Evolutionary conservation across 2,329 filamentous ascomycete species (phyloP), one percentile per base, ranked within the genome.

Genomic region (Trichoderma simmonsii): DNA sequence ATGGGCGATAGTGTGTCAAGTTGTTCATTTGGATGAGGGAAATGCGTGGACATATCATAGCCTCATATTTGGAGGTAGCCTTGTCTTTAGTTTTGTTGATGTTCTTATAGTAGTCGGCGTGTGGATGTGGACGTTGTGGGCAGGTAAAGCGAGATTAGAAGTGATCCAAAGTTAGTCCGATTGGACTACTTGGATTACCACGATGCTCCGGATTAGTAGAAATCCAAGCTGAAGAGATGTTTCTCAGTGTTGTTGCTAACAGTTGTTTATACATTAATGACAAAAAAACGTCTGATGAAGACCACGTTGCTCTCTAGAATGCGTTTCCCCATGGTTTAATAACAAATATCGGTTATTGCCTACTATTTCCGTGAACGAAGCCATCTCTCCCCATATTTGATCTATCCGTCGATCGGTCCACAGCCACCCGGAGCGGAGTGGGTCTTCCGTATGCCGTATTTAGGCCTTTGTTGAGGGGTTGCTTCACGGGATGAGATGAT

Each of bases 31-130:
- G 60, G 83, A 85, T 7, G 77, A 82, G 3, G 79, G 80, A 0
- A 86, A 89, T 75, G 90, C 91, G 0, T 93, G 90, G 91, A 89
- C 84, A 0, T 93, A 90, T 77, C 88, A 92, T 75, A 84, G 86
- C 0, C 78, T 91, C 30, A 87, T 93, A 0, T 93, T 93, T 81
- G 90, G 90, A 0, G 91, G 91, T 0, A 90, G 88, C 74, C 80
- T 93, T 59, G 89, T 93, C 0, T 92, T 92, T 73, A 90, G 87
- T 54, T 91, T 93, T 74, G 81, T 88, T 4, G 85, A 85, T 60
- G 81, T 91, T n/a, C 3, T 86, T 0, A 59, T 87, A 4, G 83
- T 90, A 0, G 83, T 86, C 75, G 77, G 70, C 0, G 21, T 86
- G 0, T 91, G 88, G 89, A 83, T 79, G 0, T 86, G 86, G 84